Conservation (phyloP, 1,139 yeast species). For the Zygosaccharomyces pseudobailii region DNA sequence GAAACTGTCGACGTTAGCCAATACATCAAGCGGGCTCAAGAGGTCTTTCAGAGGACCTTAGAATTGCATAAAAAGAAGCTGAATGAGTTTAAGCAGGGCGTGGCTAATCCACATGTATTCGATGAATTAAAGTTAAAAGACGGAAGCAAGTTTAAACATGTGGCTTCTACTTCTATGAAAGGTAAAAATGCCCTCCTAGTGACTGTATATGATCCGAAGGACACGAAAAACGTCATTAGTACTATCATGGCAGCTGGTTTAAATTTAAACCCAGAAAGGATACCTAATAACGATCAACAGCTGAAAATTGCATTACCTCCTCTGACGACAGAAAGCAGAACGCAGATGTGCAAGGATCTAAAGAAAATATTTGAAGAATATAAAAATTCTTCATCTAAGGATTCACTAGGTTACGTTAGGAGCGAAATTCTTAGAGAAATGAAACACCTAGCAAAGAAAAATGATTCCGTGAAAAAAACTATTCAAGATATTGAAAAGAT, state of each 20-base stretch:
- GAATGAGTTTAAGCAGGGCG: conserved; percentile 62
- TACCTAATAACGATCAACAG: conserved; percentile 66
- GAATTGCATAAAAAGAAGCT: conserved; percentile 52
- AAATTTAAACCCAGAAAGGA: conserved; percentile 75
- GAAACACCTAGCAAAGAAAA: conserved; percentile 50
- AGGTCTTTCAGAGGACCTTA: conserved; percentile 46
- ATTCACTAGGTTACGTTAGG: conserved; percentile 60
- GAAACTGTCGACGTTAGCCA: conserved; percentile 36
- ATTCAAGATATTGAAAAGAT: conserved; percentile 59
- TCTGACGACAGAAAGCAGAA: conserved; percentile 63
- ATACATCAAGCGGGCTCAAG: conserved; percentile 41
- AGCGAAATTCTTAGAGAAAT: conserved; percentile 55
- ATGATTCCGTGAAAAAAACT: conserved; percentile 51
- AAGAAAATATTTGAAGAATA: conserved; percentile 62
- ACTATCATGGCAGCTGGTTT: conserved; percentile 63
- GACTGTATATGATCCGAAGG: conserved; percentile 78
- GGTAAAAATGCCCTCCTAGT: conserved; percentile 64
- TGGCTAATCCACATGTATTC: conserved; percentile 61
- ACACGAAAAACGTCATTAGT: conserved; percentile 63
- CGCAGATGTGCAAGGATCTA: conserved; percentile 52
- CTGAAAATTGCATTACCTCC: conserved; percentile 74
- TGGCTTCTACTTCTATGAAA: conserved; percentile 74
- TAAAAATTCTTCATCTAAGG: conserved; percentile 49
- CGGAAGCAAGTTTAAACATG: conserved; percentile 47
- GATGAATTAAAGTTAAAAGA: conserved; percentile 52